Evolutionary conservation across 2,329 filamentous ascomycete genomes (phyloP).

Genomic region (Cytospora schulzeri): DNA sequence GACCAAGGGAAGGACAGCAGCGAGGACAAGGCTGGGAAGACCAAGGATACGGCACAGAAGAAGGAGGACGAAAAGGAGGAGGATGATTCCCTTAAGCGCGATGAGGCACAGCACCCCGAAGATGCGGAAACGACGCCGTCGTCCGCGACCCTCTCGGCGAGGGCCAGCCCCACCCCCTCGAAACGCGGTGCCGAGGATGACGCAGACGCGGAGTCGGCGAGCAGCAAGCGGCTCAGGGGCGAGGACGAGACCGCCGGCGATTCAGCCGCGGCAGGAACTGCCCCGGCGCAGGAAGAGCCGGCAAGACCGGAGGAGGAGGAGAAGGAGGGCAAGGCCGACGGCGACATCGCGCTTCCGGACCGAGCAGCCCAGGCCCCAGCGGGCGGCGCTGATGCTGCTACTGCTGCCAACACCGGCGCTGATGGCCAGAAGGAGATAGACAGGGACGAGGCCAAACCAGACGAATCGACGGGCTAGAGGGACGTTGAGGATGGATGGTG

Average conservation of each 20-base stretch:
- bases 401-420: not conserved
- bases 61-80: conserved; percentile 36
- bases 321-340: conserved; percentile 15
- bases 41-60: conserved; percentile 36
- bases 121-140: conserved; percentile 7
- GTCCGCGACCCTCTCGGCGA: conserved; percentile 17
- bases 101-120: not conserved
- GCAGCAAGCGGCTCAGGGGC: conserved; percentile 54
- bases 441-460: conserved; percentile 12
- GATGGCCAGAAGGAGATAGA: conserved; percentile 1
- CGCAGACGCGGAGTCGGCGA: conserved; percentile 38
- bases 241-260: conserved; percentile 27
- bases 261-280: conserved; percentile 16
- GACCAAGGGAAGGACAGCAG: not conserved
- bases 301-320: conserved; percentile 29
- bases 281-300: conserved; percentile 23
- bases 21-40: conserved; percentile 18
- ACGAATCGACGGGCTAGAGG: conserved; percentile 18
- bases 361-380: conserved; percentile 13
- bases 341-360: conserved; percentile 1
- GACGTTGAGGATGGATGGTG: conserved; percentile 13
- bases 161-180: conserved; percentile 30
- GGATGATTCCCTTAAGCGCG: conserved; percentile 27
- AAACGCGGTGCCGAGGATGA: conserved; percentile 60
- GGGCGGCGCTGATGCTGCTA: too few relatives aligned